These are phyloP conservation scores for Talaromyces islandicus DNA, from an alignment of 2,329 filamentous ascomycete genomes.

Conservation along the genomic window DNA sequence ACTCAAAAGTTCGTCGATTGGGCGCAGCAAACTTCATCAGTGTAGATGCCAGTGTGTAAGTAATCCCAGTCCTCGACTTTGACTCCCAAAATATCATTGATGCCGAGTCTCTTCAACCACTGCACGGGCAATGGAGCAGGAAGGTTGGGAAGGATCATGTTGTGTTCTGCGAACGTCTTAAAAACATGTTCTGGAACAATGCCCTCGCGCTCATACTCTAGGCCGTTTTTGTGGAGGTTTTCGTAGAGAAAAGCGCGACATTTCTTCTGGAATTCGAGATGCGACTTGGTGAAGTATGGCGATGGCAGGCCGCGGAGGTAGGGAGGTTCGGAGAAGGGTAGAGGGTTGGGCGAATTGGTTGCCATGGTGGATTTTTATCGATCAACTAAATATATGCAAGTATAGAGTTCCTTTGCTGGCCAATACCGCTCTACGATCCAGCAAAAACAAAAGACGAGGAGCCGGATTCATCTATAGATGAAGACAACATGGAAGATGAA, in stretches of 20 bases:
- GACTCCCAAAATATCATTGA: conserved; percentile 60
- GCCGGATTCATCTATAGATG: background rate
- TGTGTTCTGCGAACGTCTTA: conserved; percentile 55
- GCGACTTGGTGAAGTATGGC: conserved; percentile 63
- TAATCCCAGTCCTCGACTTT: conserved; percentile 71
- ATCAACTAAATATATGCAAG: too few species aligned
- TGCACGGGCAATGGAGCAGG: conserved; percentile 63
- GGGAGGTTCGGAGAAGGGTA: conserved; percentile 69
- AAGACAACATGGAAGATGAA: background rate
- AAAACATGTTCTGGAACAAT: conserved; percentile 61
- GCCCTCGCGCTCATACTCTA: conserved; percentile 65
- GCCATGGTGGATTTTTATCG: conserved; percentile 4
- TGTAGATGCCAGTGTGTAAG: conserved; percentile 63
- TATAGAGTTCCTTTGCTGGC: background rate
- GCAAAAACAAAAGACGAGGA: background rate
- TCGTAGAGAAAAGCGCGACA: conserved; percentile 61
- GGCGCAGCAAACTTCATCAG: conserved; percentile 51
- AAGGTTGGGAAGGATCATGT: conserved; percentile 66
- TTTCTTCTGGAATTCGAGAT: conserved; percentile 61
- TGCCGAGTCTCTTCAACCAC: conserved; percentile 61
- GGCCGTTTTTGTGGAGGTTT: conserved; percentile 55
- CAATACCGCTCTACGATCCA: background rate
- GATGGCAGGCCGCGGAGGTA: conserved; percentile 66
- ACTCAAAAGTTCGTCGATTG: background rate
- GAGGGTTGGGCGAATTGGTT: conserved; percentile 21